Conservation (phyloP, 352 stramenopile species). For the Pythium dissimile region DNA sequence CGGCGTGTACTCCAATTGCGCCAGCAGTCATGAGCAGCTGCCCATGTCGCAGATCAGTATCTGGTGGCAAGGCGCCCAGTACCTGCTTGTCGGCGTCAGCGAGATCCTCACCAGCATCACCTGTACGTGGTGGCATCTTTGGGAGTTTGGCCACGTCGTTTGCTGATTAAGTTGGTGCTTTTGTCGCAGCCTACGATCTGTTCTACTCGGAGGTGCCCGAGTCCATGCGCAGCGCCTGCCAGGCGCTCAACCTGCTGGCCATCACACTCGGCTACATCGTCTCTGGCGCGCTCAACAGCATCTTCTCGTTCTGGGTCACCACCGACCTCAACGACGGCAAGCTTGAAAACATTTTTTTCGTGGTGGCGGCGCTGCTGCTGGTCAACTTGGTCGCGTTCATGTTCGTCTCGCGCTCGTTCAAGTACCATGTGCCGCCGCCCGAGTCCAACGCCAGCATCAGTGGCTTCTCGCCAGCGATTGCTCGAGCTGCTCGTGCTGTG, state of each 20-base stretch:
- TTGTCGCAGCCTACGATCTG: constrained; percentile 67
- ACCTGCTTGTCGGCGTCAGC: constrained; percentile 82
- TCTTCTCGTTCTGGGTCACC: constrained; percentile 89
- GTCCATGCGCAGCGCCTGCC: constrained; percentile 88
- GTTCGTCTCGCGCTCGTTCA: constrained; percentile 79
- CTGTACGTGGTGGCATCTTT: constrained; percentile 31
- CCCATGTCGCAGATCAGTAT: constrained; percentile 83
- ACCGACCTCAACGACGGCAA: constrained; percentile 87
- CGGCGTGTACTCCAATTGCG: constrained; percentile 68
- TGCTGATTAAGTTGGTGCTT: neutral
- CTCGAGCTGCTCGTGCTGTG: constrained; percentile 16
- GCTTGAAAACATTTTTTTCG: constrained; percentile 88
- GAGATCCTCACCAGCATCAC: constrained; percentile 91
- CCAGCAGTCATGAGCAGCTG: constrained; percentile 47
- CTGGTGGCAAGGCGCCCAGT: constrained; percentile 90
- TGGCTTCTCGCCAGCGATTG: constrained; percentile 27
- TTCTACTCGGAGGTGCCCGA: constrained; percentile 91
- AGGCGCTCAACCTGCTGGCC: constrained; percentile 87
- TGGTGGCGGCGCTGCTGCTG: constrained; percentile 64
- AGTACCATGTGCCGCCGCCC: constrained; percentile 48
- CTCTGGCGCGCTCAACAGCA: constrained; percentile 75
- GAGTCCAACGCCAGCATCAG: constrained; percentile 23
- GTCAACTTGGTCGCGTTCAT: constrained; percentile 67
- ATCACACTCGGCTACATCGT: constrained; percentile 89
- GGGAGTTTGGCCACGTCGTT: neutral